A percentile compares a stretch with the other conserved stretches of the same genome.
Evolutionary conservation across 1,284 basidiomycete genomes (phyloP).

Genomic region (Porodaedalea pini): DNA sequence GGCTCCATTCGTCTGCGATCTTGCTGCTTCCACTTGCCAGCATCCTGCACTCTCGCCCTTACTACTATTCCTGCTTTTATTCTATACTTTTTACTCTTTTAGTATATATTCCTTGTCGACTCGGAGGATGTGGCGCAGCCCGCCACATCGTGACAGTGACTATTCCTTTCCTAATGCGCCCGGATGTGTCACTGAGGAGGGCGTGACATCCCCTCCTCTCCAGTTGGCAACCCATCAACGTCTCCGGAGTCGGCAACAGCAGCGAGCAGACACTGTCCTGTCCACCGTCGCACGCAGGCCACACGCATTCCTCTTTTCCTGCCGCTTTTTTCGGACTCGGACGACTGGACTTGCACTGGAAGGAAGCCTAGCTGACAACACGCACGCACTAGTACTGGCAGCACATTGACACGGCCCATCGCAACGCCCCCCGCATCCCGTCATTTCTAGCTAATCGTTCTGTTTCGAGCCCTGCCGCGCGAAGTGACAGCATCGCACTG

Average conservation of each 20-base stretch:
- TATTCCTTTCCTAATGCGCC: neutral
- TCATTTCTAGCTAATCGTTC: neutral
- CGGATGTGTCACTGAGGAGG: neutral
- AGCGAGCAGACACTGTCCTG: neutral
- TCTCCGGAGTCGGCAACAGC: neutral
- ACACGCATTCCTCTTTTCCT: neutral
- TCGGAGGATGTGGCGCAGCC: no score
- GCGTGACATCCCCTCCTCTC: constrained; percentile 1
- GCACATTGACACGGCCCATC: constrained; percentile 1
- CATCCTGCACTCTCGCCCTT: neutral
- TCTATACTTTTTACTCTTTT: neutral
- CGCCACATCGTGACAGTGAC: constrained; percentile 2
- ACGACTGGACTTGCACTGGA: neutral
- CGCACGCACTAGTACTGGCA: neutral
- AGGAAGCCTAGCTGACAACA: neutral
- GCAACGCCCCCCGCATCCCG: neutral
- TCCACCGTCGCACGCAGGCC: neutral
- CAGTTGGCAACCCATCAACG: constrained; percentile 8
- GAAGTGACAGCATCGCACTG: neutral
- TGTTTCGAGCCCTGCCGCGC: neutral
- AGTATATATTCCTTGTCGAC: neutral
- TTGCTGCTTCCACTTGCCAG: neutral
- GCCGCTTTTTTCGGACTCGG: neutral
- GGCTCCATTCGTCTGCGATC: constrained; percentile 4
- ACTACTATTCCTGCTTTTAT: neutral